Base-by-base conservation (phyloP, 1,284 basidiomycete genomes). In the Ustilago loliicola region DNA sequence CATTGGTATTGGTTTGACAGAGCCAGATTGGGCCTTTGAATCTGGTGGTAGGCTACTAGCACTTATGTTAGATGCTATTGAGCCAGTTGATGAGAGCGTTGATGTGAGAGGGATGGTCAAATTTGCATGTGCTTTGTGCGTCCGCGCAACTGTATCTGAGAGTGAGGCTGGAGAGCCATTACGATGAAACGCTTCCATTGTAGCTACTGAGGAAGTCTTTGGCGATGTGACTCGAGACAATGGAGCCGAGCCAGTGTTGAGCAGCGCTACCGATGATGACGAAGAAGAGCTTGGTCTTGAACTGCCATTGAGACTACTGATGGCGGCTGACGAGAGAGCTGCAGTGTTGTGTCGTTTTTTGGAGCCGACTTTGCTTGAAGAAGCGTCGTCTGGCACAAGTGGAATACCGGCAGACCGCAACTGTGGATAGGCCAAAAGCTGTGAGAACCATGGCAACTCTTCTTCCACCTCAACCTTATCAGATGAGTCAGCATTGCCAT, bases 391-490 rank as follows among this genome's bases (percentile, higher is more conserved):
- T 4, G 77, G 70, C 9, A 79, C 36, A 17, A 77, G 51, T 5
- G 77, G 77, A 11, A 79, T 75, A 1, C 77, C 77, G 3, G 77
- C 77, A 19, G 77, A 79, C 8, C 77, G 59, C 25, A 82, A 30
- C 36, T 82, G 80, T 21, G 80, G 78, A 47, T 78, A 74, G 0
- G 79, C 72, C 38, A 70, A 80, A 30, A 82, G 50, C 51, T 82
- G 80, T 1, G 79, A 80, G 61, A 82, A 82, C 80, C 80, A 82
- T 2, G 80, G 80, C 29, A 79, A 59, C 45, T 79, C 79, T 38
- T 80, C 68, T 42, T 74, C 71, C 13, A 30, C 61, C 7, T 53
- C 50, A 3, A 19, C 32, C 29, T 55, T 48, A 9, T 61, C 42
- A 5, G 67, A 21, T 0, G 57, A n/a, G 15, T 1, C 34, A 17